These are phyloP conservation scores for Eucalyptus albens DNA, from an alignment of 345 rosid species.

Conservation along the genomic window DNA sequence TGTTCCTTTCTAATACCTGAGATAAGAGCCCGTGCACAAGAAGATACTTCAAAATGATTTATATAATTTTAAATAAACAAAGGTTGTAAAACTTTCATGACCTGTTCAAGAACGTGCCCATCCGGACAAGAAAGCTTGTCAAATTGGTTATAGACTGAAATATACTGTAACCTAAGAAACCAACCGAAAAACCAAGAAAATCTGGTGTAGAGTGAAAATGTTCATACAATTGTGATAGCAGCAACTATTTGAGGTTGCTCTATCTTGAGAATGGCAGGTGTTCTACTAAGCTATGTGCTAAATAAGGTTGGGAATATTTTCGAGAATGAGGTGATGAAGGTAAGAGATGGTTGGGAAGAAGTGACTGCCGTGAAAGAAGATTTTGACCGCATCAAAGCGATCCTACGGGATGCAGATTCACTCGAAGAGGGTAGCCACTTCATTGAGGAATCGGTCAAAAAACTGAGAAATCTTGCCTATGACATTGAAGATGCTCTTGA, in stretches of 20 bases:
- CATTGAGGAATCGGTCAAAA: slow-evolving; percentile 10
- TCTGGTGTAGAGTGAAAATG: background rate
- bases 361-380: slow-evolving; percentile 8
- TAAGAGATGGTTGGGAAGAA: slow-evolving; percentile 4
- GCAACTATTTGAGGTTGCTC: background rate
- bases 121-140: background rate
- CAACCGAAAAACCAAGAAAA: background rate
- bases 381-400: slow-evolving; percentile 6
- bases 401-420: slow-evolving; percentile 12
- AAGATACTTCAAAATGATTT: background rate
- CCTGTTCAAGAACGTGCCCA: background rate
- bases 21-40: background rate
- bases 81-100: background rate
- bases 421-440: slow-evolving; percentile 2
- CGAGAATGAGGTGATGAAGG: background rate
- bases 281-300: slow-evolving; percentile 8
- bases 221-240: background rate
- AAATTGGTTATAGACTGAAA: background rate
- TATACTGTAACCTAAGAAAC: background rate
- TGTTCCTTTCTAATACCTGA: background rate
- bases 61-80: background rate
- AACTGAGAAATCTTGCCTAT: slow-evolving; percentile 12
- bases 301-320: background rate
- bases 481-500: slow-evolving; percentile 23
- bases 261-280: slow-evolving; percentile 6